Evolutionary conservation across 116 monocot species (phyloP).

Genomic region (Thalassia testudinum): DNA sequence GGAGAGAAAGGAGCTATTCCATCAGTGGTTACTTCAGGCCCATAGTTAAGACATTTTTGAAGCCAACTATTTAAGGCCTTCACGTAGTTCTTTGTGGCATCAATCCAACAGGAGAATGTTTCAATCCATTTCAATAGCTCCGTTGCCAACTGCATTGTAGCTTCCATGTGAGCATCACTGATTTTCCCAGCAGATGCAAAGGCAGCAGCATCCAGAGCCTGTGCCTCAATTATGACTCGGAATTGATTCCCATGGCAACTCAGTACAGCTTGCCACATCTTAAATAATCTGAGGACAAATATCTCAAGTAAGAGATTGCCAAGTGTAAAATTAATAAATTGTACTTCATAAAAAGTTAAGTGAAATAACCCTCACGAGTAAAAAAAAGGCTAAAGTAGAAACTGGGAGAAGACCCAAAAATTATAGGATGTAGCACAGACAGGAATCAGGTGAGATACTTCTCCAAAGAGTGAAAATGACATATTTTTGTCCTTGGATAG

Average conservation of each 20-base stretch:
- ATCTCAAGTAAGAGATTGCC: neutral
- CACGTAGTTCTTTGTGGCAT: conserved; percentile 53
- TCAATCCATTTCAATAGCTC: conserved; percentile 46
- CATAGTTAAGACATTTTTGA: conserved; percentile 28
- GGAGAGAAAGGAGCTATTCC: conserved; percentile 84
- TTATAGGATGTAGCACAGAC: no score
- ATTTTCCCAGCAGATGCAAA: conserved; percentile 23
- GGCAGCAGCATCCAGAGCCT: conserved; percentile 37
- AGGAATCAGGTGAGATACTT: no score
- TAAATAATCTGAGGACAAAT: conserved; percentile 33
- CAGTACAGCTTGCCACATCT: conserved; percentile 61
- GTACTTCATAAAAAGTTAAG: neutral
- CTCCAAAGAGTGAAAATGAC: no score
- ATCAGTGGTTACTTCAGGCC: conserved; percentile 71
- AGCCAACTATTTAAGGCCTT: conserved; percentile 72
- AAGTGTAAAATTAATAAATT: no score
- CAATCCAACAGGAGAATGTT: conserved; percentile 53
- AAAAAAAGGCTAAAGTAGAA: no score
- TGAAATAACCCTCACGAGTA: no score
- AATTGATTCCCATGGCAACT: conserved; percentile 68
- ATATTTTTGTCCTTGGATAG: no score
- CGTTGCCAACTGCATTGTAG: conserved; percentile 36
- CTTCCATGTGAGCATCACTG: conserved; percentile 29
- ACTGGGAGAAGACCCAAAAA: no score
- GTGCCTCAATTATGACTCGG: conserved; percentile 51